phyloP scores from a whole-genome alignment of 2,329 filamentous ascomycete species.

The Capronia americana region DNA sequence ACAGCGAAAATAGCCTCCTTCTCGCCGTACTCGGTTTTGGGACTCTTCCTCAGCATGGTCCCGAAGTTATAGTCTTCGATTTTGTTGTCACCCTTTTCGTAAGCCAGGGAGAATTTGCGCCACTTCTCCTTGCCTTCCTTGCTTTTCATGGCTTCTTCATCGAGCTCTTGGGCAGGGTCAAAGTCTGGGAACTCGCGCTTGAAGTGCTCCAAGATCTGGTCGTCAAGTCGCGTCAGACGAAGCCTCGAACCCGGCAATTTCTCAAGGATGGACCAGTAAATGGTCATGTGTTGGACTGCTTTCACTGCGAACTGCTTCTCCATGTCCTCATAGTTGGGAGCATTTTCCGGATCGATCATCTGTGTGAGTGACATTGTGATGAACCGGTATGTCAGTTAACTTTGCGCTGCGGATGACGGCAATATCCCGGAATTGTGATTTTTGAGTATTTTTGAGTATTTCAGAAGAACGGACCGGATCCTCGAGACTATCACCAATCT shows the following conservation, averaged over 20 bases:
- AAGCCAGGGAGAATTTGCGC: slow-evolving; percentile 91
- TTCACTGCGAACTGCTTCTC: slow-evolving; percentile 99
- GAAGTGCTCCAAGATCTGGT: slow-evolving; percentile 92
- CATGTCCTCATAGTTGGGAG: slow-evolving; percentile 78
- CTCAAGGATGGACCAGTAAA: slow-evolving; percentile 96
- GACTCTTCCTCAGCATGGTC: slow-evolving; percentile 81
- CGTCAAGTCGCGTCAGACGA: slow-evolving; percentile 90
- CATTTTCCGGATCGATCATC: slow-evolving; percentile 61
- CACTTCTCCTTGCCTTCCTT: slow-evolving; percentile 91
- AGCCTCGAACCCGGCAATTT: slow-evolving; percentile 86
- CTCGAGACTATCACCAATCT: neutral
- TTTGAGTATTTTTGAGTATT: neutral
- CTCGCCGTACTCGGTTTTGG: slow-evolving; percentile 84
- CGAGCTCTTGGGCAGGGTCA: slow-evolving; percentile 77
- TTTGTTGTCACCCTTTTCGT: slow-evolving; percentile 73
- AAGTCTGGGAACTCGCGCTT: slow-evolving; percentile 90
- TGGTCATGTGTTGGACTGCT: slow-evolving; percentile 94
- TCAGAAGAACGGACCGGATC: neutral
- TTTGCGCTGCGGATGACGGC: neutral
- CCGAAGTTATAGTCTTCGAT: slow-evolving; percentile 99
- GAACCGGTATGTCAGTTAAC: neutral
- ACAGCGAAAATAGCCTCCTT: slow-evolving; percentile 88
- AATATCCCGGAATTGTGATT: neutral
- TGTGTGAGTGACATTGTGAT: slow-evolving; percentile 32
- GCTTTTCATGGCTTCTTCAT: slow-evolving; percentile 98